phyloP scores from a whole-genome alignment of 495 filamentous ascomycete species.

The Neurospora sublineolata region DNA sequence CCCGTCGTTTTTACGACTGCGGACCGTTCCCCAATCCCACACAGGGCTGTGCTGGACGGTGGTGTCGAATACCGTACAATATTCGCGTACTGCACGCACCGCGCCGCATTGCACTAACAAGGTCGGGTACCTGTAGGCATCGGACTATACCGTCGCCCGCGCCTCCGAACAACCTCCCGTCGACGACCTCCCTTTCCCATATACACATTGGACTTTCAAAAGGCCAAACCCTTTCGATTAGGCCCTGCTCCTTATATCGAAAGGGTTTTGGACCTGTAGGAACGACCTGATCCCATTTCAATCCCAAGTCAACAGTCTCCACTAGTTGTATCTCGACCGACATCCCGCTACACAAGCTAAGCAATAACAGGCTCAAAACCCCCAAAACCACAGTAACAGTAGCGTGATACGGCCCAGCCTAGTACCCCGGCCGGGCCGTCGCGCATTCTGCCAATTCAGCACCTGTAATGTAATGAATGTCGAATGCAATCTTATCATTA shows the following conservation, averaged over 20 bases:
- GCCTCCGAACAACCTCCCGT: background rate
- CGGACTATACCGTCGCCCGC: background rate
- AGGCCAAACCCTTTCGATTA: background rate
- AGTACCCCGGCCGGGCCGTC: background rate
- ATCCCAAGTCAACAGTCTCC: no score
- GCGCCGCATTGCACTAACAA: background rate
- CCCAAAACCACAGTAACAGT: background rate
- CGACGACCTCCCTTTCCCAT: background rate
- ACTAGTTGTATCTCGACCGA: background rate
- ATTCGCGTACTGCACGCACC: background rate
- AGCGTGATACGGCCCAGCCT: background rate
- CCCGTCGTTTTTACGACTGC: no score
- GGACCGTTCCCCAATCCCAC: background rate
- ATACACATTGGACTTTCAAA: background rate
- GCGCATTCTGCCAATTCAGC: background rate
- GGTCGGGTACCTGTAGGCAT: background rate
- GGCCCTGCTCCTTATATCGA: background rate
- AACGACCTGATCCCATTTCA: background rate
- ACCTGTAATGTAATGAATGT: background rate
- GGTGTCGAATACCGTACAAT: background rate
- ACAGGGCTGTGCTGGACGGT: background rate
- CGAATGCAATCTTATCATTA: background rate
- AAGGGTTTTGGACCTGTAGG: background rate
- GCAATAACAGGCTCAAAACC: background rate
- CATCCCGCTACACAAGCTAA: background rate